These are phyloP conservation scores for Coniochaeta sp. DNA, from an alignment of 2,329 filamentous ascomycete genomes.

Conservation along the genomic window DNA sequence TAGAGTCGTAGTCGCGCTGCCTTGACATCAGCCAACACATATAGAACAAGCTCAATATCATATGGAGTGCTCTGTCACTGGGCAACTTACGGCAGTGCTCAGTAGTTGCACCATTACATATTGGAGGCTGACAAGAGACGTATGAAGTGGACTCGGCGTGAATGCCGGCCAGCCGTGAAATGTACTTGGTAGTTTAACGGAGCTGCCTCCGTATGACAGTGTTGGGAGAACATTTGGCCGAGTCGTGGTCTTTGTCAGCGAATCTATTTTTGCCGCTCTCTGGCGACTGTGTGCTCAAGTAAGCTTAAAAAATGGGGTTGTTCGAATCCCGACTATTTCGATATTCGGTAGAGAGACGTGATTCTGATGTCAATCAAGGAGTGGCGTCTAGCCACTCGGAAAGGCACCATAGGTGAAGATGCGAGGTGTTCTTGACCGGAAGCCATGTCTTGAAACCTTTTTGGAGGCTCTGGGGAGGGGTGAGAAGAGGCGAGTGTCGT, in stretches of 20 bases:
- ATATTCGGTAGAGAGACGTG: background rate
- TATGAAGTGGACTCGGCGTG: background rate
- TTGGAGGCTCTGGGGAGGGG: background rate
- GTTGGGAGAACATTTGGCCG: background rate
- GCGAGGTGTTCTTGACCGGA: background rate
- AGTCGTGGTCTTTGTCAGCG: background rate
- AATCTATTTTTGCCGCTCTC: background rate
- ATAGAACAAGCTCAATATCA: background rate
- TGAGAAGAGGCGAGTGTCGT: background rate
- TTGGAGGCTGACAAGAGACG: background rate
- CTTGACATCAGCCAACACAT: background rate
- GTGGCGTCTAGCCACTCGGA: no score
- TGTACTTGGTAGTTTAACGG: background rate
- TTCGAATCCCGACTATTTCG: background rate
- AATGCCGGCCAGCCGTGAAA: background rate
- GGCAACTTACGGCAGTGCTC: background rate
- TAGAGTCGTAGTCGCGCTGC: background rate
- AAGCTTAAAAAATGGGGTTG: background rate
- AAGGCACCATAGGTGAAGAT: no score
- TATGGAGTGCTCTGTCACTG: background rate
- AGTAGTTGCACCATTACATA: background rate
- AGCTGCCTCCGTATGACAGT: background rate
- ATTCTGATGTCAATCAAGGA: no score
- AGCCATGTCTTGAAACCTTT: background rate
- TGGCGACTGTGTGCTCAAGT: background rate